Evolutionary conservation across 768 basidiomycete species (phyloP).

Genomic region (Mycena metata): DNA sequence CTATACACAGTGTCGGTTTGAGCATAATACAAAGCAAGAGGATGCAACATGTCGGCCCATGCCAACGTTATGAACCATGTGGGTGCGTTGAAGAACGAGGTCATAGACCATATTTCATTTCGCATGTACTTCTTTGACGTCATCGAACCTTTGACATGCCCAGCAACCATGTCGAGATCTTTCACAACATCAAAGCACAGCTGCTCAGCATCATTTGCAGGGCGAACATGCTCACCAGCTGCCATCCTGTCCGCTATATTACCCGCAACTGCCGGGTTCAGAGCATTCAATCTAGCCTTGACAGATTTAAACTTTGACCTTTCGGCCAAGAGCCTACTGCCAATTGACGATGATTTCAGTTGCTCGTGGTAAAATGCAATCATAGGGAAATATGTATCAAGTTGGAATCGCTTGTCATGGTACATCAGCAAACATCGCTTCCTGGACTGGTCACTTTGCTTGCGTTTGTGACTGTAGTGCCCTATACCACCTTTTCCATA

Average conservation of each 20-base stretch:
- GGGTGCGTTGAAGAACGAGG: constrained; percentile 43
- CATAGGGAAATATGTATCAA: no score
- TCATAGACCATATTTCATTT: constrained; percentile 51
- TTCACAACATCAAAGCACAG: constrained; percentile 50
- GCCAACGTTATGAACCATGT: constrained; percentile 52
- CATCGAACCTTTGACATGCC: constrained; percentile 47
- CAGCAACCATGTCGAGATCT: constrained; percentile 52
- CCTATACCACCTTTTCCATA: constrained; percentile 50
- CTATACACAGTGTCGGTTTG: background rate
- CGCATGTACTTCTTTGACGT: constrained; percentile 23
- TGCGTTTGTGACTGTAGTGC: constrained; percentile 40
- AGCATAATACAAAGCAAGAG: constrained; percentile 3
- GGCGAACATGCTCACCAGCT: constrained; percentile 43
- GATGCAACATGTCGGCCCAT: constrained; percentile 38
- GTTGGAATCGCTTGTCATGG: no score
- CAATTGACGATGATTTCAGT: no score
- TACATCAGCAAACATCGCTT: constrained; percentile 34
- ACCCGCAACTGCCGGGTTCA: constrained; percentile 42
- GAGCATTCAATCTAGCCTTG: constrained; percentile 34
- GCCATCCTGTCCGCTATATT: constrained; percentile 39
- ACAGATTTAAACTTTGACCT: constrained; percentile 45
- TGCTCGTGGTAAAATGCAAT: no score
- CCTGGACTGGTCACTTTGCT: constrained; percentile 35
- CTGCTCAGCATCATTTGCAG: constrained; percentile 48
- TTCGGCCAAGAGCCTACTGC: constrained; percentile 40